These are phyloP conservation scores for Ambrosia artemisiifolia DNA, from an alignment of 129 eudicot genomes.

Conservation along the genomic window DNA sequence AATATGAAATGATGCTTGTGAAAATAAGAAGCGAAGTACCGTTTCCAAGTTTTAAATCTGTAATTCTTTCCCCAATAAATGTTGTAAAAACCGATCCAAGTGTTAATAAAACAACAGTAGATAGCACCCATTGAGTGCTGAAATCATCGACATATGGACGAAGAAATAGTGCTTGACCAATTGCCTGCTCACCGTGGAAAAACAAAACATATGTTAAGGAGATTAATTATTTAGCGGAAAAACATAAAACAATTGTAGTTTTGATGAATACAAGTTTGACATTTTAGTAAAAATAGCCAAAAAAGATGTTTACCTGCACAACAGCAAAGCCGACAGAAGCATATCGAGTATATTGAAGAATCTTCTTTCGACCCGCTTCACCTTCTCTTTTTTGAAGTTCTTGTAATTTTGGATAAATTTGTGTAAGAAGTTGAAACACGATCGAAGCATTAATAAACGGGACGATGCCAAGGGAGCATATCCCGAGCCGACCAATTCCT, in stretches of 20 bases:
- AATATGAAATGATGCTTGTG: constrained; percentile 92
- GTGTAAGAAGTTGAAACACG: constrained; percentile 93
- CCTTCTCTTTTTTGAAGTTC: constrained; percentile 98
- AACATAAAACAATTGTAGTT: not conserved
- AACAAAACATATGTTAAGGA: not conserved
- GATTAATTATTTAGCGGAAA: too few relatives aligned
- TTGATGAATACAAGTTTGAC: not conserved
- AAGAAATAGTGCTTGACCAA: constrained; percentile 91
- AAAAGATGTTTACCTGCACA: constrained; percentile 62
- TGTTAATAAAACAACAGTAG: constrained; percentile 74
- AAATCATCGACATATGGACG: constrained; percentile 95
- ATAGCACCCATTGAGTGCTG: constrained; percentile 85
- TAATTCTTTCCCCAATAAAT: constrained; percentile 83
- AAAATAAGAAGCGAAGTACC: constrained; percentile 95
- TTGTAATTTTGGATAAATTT: constrained; percentile 94
- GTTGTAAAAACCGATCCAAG: constrained; percentile 88
- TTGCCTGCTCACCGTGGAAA: constrained; percentile 48
- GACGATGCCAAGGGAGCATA: constrained; percentile 97
- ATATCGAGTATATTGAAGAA: constrained; percentile 91
- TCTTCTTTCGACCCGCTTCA: constrained; percentile 93
- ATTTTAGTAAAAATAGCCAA: not conserved
- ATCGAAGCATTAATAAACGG: constrained; percentile 98
- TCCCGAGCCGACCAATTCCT: constrained; percentile 96
- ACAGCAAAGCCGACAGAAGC: constrained; percentile 98
- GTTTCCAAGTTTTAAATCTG: constrained; percentile 94